These are phyloP conservation scores for Metschnikowia henanensis DNA, from an alignment of 805 yeast species.

Conservation along the genomic window DNA sequence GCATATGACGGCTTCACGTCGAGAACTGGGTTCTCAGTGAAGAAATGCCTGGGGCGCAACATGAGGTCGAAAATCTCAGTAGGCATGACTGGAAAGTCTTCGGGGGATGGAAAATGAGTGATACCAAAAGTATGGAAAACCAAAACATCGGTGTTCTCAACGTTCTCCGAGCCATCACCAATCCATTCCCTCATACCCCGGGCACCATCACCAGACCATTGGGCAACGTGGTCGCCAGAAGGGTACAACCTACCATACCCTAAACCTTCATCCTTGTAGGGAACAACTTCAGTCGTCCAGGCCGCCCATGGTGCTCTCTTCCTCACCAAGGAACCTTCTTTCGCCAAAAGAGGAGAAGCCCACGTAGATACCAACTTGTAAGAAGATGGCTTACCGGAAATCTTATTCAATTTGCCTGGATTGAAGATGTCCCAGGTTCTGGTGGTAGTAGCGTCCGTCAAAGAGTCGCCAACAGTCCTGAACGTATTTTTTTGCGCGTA, in stretches of 20 bases:
- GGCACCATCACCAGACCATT: constrained; percentile 68
- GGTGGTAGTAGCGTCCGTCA: constrained; percentile 61
- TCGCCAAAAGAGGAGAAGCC: constrained; percentile 71
- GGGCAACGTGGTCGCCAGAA: constrained; percentile 77
- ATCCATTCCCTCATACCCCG: constrained; percentile 70
- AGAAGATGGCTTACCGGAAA: constrained; percentile 74
- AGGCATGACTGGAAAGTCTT: constrained; percentile 89
- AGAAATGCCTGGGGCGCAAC: constrained; percentile 78
- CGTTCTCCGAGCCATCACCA: constrained; percentile 56
- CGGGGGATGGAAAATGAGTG: constrained; percentile 86
- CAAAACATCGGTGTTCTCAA: constrained; percentile 70
- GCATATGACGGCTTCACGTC: constrained; percentile 67
- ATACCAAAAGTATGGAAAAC: constrained; percentile 83
- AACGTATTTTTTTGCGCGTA: constrained; percentile 62
- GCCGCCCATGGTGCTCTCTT: constrained; percentile 88
- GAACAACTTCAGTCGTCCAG: constrained; percentile 65
- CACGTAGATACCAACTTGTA: constrained; percentile 76
- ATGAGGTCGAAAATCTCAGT: constrained; percentile 76
- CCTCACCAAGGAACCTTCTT: constrained; percentile 69
- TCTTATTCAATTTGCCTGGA: constrained; percentile 63
- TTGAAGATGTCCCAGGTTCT: constrained; percentile 80
- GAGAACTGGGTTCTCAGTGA: constrained; percentile 73
- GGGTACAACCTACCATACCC: constrained; percentile 68
- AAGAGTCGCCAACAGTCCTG: constrained; percentile 66
- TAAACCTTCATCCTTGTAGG: constrained; percentile 55